Evolutionary conservation across 2,329 filamentous ascomycete genomes (phyloP), one percentile per base, ranked within the genome.

Genomic region (Coniochaeta ligniaria): DNA sequence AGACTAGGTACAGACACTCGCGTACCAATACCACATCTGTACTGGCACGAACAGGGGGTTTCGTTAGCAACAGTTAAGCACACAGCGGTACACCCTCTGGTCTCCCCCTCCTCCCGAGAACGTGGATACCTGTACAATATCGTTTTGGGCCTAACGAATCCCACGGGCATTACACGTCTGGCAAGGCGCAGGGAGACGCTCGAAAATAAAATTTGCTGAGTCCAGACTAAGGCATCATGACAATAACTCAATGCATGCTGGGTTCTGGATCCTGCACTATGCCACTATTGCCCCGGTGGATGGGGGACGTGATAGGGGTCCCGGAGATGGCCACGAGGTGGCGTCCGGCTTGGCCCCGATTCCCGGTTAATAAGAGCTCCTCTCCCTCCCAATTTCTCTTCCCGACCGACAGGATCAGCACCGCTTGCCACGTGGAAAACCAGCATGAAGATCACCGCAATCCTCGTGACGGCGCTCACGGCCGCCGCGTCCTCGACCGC

Each of bases 401-500:
- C n/a, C 52, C 22, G 3, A 47, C 43, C 14, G 52, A 36, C 35
- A 55, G 28, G 14, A 26, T 26, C 12, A 33, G 6, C 26, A 36
- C 31, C 14, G 31, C 28, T 33, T 12, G 52, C 52, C 52, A 55
- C 52, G 52, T 55, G 52, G 52, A 55, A 55, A 12, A 22, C 43
- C 26, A 55, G 2, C 26, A 55, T 55, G 52, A 55, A 55, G 59
- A 61, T 61, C 35, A 47, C 63, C 36, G 45, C 62, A 20, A 28
- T 67, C 36, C 35, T 68, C 31, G 62, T 61, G 26, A 50, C 65
- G 9, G 62, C 61, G 33, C 58, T 65, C 9, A 28, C 65, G 61
- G 62, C 59, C n/a, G 58, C 52, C 24, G 52, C 35, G 26, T 55
- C 52, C 2, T 55, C 52, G 26, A 33, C 60, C 16, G 52, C 57